Conservation (phyloP, 345 rosid species). For the Dimocarpus longan region DNA sequence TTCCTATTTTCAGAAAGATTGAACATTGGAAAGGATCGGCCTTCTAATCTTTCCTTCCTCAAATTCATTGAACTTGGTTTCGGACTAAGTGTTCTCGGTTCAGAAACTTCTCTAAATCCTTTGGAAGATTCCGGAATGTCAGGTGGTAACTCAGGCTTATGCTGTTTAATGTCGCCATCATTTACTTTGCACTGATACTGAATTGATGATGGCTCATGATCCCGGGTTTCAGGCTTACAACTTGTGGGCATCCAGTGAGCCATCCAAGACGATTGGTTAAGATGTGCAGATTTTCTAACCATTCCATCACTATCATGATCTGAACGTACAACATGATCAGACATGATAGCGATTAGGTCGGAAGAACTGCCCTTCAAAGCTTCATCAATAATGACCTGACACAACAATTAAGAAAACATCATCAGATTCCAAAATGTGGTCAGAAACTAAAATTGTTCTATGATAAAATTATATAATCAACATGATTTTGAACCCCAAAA, state of each 20-base stretch:
- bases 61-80: conserved; percentile 19
- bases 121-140: conserved; percentile 22
- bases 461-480: not conserved
- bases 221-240: conserved; percentile 24
- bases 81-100: conserved; percentile 23
- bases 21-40: conserved; percentile 33
- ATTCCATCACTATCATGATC: conserved; percentile 26
- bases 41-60: conserved; percentile 32
- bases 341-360: conserved; percentile 34
- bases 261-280: conserved; percentile 62
- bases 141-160: conserved; percentile 24
- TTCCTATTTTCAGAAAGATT: conserved; percentile 24
- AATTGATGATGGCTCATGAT: conserved; percentile 15
- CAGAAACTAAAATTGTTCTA: not conserved
- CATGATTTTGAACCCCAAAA: not conserved
- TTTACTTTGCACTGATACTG: conserved; percentile 22
- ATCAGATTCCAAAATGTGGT: not conserved
- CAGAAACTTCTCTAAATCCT: conserved; percentile 26
- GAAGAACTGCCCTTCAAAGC: conserved; percentile 13
- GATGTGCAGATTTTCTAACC: conserved; percentile 31
- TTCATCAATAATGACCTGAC: conserved; percentile 32
- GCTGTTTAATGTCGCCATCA: conserved; percentile 12
- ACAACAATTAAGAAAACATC: conserved; percentile 6
- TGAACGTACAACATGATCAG: conserved; percentile 34
- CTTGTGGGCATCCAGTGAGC: conserved; percentile 56